Evolutionary conservation across 1,284 basidiomycete species (phyloP).

Genomic region (Ceratobasidium papillatum): DNA sequence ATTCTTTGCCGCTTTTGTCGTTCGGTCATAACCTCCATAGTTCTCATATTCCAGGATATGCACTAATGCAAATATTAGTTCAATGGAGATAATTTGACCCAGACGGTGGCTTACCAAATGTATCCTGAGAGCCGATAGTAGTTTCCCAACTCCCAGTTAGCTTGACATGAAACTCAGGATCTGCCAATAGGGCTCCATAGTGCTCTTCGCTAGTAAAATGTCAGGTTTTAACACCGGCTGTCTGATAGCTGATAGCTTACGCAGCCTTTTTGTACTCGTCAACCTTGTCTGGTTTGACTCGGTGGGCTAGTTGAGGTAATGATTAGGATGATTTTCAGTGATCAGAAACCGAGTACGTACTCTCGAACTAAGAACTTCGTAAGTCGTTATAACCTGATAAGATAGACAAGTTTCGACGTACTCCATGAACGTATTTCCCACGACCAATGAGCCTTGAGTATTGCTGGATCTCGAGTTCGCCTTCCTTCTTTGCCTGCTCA

Average conservation of each 20-base stretch:
- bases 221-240: not conserved
- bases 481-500: slow-evolving; percentile 82
- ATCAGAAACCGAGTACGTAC: slow-evolving; percentile 57
- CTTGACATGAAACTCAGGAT: slow-evolving; percentile 79
- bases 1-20: slow-evolving; percentile 51
- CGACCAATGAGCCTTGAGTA: slow-evolving; percentile 86
- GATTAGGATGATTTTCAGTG: slow-evolving; percentile 1
- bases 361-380: slow-evolving; percentile 79
- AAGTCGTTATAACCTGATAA: not conserved
- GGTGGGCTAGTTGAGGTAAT: slow-evolving; percentile 67
- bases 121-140: slow-evolving; percentile 85
- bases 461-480: slow-evolving; percentile 77
- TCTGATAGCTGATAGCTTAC: slow-evolving; percentile 58
- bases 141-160: slow-evolving; percentile 93
- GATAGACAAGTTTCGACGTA: not conserved
- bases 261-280: slow-evolving; percentile 87
- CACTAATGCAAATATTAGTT: slow-evolving; percentile 52
- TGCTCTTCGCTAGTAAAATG: slow-evolving; percentile 69
- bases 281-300: slow-evolving; percentile 78
- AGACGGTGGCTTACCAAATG: slow-evolving; percentile 63
- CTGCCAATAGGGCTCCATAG: slow-evolving; percentile 78
- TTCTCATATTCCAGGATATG: slow-evolving; percentile 92
- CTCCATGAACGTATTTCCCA: slow-evolving; percentile 72
- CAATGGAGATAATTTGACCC: not conserved
- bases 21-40: slow-evolving; percentile 83